A percentile compares a stretch with the other conserved stretches of the same genome.
Evolutionary conservation across 1,284 basidiomycete species (phyloP).

Genomic region (Sporisorium reilianum): DNA sequence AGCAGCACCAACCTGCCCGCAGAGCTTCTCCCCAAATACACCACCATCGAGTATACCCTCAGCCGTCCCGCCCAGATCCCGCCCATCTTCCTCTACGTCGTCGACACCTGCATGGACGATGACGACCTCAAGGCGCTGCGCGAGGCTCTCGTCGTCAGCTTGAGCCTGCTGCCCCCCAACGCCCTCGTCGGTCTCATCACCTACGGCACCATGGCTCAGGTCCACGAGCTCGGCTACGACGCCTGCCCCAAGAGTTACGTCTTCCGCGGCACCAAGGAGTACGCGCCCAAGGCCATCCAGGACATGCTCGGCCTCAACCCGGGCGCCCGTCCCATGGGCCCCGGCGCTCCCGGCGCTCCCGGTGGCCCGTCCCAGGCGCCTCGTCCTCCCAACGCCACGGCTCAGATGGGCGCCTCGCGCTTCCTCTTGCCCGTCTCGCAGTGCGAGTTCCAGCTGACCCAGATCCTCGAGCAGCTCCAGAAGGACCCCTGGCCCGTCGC

Average conservation of each 20-base stretch:
- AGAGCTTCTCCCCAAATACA: constrained; percentile 96
- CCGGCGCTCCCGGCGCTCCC: constrained; percentile 69
- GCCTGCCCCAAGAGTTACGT: constrained; percentile 98
- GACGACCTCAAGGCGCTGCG: constrained; percentile 94
- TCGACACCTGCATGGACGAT: constrained; percentile 96
- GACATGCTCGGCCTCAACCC: constrained; percentile 94
- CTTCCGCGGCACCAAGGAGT: constrained; percentile 99
- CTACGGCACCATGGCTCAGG: constrained; percentile 97
- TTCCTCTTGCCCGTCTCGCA: constrained; percentile 94
- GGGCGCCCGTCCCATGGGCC: constrained; percentile 71
- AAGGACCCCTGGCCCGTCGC: constrained; percentile 98
- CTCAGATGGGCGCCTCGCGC: constrained; percentile 83
- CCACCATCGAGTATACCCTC: constrained; percentile 98
- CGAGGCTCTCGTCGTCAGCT: constrained; percentile 90
- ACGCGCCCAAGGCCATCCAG: constrained; percentile 94
- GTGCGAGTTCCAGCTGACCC: constrained; percentile 96
- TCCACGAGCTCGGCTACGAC: constrained; percentile 96
- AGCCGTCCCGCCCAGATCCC: constrained; percentile 89
- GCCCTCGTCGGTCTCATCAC: constrained; percentile 96
- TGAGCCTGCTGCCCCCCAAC: constrained; percentile 91
- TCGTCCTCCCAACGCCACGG: constrained; percentile 77
- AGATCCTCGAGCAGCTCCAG: constrained; percentile 87
- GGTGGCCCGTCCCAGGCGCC: constrained; percentile 71
- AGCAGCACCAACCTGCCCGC: constrained; percentile 95
- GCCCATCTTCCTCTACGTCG: constrained; percentile 95